These are phyloP conservation scores for Syzygium syzygioides DNA, from an alignment of 441 rosid genomes.

Conservation along the genomic window DNA sequence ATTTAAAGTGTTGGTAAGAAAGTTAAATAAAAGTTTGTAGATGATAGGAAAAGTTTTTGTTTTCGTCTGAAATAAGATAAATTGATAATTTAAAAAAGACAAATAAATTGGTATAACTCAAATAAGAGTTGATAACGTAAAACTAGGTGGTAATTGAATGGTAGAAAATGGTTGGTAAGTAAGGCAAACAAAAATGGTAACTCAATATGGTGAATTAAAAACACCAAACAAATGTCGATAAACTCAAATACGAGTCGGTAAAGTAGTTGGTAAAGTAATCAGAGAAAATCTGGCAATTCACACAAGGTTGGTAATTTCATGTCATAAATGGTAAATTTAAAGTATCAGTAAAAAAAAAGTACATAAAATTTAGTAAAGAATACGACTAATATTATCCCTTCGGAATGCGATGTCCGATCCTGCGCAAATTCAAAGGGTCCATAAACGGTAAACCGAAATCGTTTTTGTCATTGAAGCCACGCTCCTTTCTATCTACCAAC, in stretches of 20 bases:
- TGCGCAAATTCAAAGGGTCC: neutral
- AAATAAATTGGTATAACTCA: neutral
- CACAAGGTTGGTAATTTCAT: neutral
- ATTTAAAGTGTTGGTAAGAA: neutral
- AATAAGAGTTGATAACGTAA: neutral
- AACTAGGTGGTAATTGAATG: neutral
- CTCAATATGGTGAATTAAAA: neutral
- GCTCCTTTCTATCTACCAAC: neutral
- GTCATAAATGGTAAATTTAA: neutral
- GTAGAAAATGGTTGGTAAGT: neutral
- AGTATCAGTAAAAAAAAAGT: neutral
- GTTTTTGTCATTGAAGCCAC: neutral
- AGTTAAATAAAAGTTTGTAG: neutral
- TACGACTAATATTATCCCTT: neutral
- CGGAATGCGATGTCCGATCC: neutral
- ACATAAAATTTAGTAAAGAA: neutral
- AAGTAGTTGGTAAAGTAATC: neutral
- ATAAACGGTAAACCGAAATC: neutral
- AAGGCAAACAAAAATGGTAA: neutral
- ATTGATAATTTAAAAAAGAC: neutral
- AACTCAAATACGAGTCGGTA: neutral
- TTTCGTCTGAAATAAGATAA: neutral
- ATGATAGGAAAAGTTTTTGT: neutral
- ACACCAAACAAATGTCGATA: neutral
- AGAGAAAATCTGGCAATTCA: neutral